phyloP scores from a whole-genome alignment of 106 monocot species.

The Platanthera guangdongensis region DNA sequence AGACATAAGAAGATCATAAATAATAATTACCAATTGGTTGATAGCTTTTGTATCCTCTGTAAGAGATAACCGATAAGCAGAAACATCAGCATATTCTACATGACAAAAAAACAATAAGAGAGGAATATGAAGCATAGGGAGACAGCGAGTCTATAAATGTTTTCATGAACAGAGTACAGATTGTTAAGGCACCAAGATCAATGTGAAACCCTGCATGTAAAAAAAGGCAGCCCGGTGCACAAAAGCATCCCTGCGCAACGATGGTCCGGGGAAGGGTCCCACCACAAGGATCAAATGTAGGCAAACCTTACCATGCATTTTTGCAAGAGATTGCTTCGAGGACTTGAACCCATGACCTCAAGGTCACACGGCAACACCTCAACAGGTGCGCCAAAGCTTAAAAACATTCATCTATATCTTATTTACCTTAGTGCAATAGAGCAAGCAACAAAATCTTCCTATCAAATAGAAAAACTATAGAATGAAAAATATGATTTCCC shows the following conservation, averaged over 20 bases:
- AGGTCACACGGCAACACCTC: too few relatives aligned
- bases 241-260: too few relatives aligned
- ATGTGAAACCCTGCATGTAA: neutral
- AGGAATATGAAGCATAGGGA: neutral
- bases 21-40: conserved; percentile 72
- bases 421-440: neutral
- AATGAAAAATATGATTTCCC: neutral
- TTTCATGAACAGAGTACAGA: neutral
- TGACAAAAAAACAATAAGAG: neutral
- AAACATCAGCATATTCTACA: conserved; percentile 95
- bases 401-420: neutral
- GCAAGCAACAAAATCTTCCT: neutral
- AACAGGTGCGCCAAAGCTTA: neutral
- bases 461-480: neutral
- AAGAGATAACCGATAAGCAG: conserved; percentile 88
- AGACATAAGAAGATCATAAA: conserved; percentile 3
- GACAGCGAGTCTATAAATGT: neutral
- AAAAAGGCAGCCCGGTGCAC: too few relatives aligned
- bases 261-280: too few relatives aligned
- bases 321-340: too few relatives aligned
- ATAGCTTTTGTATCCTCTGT: conserved; percentile 95
- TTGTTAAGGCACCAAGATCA: neutral
- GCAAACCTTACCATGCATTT: too few relatives aligned
- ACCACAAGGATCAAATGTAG: too few relatives aligned
- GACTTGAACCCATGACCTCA: too few relatives aligned